These are phyloP conservation scores for Coemansia reversa DNA, from an alignment of 192 early-diverging fungal genomes.

Conservation along the genomic window DNA sequence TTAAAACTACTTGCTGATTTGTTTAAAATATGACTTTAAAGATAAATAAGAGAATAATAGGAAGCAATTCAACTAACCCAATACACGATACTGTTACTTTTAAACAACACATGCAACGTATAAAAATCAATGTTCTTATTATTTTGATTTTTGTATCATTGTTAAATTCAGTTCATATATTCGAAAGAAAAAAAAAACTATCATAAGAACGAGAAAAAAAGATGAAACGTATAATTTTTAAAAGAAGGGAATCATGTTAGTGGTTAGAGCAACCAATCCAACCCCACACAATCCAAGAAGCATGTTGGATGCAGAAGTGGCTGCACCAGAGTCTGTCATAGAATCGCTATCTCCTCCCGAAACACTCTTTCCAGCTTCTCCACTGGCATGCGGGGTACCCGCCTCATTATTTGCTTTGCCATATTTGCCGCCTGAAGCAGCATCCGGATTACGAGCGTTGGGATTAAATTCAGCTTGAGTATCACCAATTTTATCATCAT, in stretches of 20 bases:
- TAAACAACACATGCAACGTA: too few relatives aligned
- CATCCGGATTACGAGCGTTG: not conserved
- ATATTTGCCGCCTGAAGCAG: not conserved
- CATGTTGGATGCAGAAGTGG: not conserved
- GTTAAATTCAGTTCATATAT: too few relatives aligned
- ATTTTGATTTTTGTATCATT: too few relatives aligned
- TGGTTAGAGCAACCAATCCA: not conserved
- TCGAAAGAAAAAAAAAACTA: not conserved
- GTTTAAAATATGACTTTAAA: too few relatives aligned
- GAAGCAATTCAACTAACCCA: too few relatives aligned
- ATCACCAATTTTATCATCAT: too few relatives aligned
- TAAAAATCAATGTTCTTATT: too few relatives aligned
- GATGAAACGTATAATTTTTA: not conserved
- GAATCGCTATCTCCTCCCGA: not conserved
- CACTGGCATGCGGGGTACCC: not conserved
- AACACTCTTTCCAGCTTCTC: not conserved
- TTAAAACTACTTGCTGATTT: too few relatives aligned
- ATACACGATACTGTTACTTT: too few relatives aligned
- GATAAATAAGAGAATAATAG: too few relatives aligned
- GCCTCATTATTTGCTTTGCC: not conserved
- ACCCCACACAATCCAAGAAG: not conserved
- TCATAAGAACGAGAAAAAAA: not conserved
- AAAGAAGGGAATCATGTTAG: not conserved
- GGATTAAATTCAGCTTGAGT: not conserved
- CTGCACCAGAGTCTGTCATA: not conserved